Conservation (phyloP, 2,329 filamentous ascomycete genomes). For the Talaromyces marneffei region DNA sequence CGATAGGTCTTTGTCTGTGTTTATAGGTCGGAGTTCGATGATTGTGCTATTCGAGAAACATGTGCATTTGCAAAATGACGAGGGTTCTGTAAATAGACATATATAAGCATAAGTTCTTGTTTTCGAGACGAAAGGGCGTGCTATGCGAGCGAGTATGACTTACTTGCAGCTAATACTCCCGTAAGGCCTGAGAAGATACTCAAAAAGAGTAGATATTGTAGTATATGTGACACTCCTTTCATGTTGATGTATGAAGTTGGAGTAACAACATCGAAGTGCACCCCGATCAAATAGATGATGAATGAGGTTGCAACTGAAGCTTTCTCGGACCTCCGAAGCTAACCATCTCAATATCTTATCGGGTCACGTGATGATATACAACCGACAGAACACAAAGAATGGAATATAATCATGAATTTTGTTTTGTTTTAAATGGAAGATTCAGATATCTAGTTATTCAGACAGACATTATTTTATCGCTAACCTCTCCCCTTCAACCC, state of each 20-base stretch:
- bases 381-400: background rate
- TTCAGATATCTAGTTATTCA: too few species aligned
- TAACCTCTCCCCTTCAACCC: conserved; percentile 18
- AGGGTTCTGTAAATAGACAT: conserved; percentile 32
- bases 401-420: background rate
- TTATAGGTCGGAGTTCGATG: conserved; percentile 52
- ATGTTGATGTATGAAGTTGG: conserved; percentile 15
- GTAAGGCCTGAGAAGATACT: conserved; percentile 26
- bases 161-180: conserved; percentile 32
- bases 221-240: conserved; percentile 17
- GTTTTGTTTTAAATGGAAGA: background rate
- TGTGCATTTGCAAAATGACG: conserved; percentile 67
- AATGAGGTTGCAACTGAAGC: background rate
- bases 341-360: background rate
- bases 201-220: conserved; percentile 22
- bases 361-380: conserved; percentile 6
- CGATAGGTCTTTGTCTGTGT: conserved; percentile 8
- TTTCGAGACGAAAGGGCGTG: background rate
- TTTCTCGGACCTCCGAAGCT: background rate
- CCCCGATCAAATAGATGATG: background rate
- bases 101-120: background rate
- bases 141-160: conserved; percentile 18
- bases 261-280: conserved; percentile 15
- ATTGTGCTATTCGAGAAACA: conserved; percentile 64
- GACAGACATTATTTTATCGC: background rate